Evolutionary conservation across 495 filamentous ascomycete genomes (phyloP).

Genomic region (Hypoxylon crocopeplum): DNA sequence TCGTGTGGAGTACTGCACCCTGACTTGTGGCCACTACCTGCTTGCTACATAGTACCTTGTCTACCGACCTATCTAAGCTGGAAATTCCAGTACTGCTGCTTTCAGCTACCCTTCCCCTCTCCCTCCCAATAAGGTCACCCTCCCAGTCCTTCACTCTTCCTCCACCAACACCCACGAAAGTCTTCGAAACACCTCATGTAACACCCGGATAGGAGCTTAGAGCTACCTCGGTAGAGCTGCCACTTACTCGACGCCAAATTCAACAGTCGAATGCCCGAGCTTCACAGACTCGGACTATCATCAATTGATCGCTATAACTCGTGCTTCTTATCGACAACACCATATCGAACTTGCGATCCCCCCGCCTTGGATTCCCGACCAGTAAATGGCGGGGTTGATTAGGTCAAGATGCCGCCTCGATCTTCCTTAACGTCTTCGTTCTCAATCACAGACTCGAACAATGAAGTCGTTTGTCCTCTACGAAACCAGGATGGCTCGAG

Average conservation of each 20-base stretch:
- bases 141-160: conserved; percentile 35
- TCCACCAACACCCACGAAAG: conserved; percentile 30
- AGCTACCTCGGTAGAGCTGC: conserved; percentile 39
- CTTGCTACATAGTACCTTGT: background rate
- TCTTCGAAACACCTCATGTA: conserved; percentile 58
- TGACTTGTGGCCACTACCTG: background rate
- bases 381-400: conserved; percentile 60
- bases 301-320: conserved; percentile 47
- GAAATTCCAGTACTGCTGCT: conserved; percentile 34
- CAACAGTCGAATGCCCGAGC: conserved; percentile 31
- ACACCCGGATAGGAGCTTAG: conserved; percentile 45
- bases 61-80: conserved; percentile 31
- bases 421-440: conserved; percentile 88
- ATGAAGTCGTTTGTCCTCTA: conserved; percentile 96
- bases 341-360: conserved; percentile 45
- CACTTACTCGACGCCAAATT: conserved; percentile 13
- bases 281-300: conserved; percentile 24
- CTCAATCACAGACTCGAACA: conserved; percentile 87
- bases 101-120: conserved; percentile 40
- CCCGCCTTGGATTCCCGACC: conserved; percentile 44
- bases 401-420: conserved; percentile 78
- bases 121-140: conserved; percentile 46
- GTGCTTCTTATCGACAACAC: conserved; percentile 44
- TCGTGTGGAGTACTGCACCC: conserved; percentile 11
- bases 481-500: conserved; percentile 95